phyloP scores from a whole-genome alignment of 345 rosid genomes.

The Odontarrhena argentea region DNA sequence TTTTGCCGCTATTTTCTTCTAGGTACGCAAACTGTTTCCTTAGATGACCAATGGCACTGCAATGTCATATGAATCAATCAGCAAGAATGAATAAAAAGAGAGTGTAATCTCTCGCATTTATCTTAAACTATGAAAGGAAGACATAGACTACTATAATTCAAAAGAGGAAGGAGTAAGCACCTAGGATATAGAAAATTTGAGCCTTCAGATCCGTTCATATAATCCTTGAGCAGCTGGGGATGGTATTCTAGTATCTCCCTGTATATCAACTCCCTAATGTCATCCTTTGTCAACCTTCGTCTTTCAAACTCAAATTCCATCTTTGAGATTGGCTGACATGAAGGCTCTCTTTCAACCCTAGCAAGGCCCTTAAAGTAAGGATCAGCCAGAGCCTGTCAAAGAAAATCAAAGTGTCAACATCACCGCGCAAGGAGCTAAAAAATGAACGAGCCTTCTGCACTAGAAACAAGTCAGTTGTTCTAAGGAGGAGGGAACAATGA shows the following conservation, averaged over 20 bases:
- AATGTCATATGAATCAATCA: constrained; percentile 25
- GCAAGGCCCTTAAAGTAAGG: constrained; percentile 94
- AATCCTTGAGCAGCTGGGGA: constrained; percentile 93
- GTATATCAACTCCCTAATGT: constrained; percentile 77
- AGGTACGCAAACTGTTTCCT: constrained; percentile 92
- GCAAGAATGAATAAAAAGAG: constrained; percentile 1
- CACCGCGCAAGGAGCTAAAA: not conserved
- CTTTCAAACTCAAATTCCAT: constrained; percentile 98
- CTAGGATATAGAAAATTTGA: constrained; percentile 92
- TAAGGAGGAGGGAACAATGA: not conserved
- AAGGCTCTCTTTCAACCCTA: constrained; percentile 91
- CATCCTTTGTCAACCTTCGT: constrained; percentile 87
- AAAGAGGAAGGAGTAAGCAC: constrained; percentile 45
- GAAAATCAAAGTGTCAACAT: constrained; percentile 7
- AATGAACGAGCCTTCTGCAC: constrained; percentile 9
- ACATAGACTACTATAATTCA: not conserved
- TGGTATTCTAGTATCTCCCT: constrained; percentile 93
- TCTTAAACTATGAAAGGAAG: not conserved
- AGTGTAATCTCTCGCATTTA: not conserved
- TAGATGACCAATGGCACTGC: constrained; percentile 91
- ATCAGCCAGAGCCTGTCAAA: constrained; percentile 79
- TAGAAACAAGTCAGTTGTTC: not conserved
- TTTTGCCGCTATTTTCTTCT: constrained; percentile 88
- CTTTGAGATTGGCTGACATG: constrained; percentile 84
- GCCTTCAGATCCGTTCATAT: constrained; percentile 80